phyloP scores from a whole-genome alignment of 1,284 basidiomycete species.

The Puccinia triticina region DNA sequence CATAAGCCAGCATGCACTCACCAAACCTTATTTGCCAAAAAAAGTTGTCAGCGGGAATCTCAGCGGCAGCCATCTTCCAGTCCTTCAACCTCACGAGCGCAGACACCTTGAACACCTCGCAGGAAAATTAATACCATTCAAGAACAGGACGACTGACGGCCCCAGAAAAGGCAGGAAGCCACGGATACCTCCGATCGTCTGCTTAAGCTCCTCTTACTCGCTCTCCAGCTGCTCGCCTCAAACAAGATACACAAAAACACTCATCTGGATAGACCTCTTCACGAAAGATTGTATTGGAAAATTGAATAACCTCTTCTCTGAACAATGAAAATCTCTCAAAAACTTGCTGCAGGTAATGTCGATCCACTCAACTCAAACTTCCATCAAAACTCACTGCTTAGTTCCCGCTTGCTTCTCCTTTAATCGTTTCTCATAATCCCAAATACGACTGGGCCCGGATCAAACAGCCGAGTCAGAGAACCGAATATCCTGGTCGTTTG shows the following conservation, averaged over 20 bases:
- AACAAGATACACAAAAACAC: no score
- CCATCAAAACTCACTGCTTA: neutral
- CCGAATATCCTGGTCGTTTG: slow-evolving; percentile 88
- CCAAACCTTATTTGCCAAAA: neutral
- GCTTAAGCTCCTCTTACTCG: no score
- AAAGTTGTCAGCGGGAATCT: neutral
- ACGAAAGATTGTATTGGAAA: no score
- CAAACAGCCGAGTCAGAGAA: slow-evolving; percentile 64
- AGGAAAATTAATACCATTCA: slow-evolving; percentile 7
- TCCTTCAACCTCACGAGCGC: neutral
- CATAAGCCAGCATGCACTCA: neutral
- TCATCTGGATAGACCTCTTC: no score
- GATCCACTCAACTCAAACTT: neutral
- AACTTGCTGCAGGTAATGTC: slow-evolving; percentile 46
- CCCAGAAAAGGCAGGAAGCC: neutral
- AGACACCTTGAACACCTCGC: neutral
- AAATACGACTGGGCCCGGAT: no score
- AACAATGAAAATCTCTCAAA: slow-evolving; percentile 50
- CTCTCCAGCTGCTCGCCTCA: no score
- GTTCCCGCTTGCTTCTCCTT: neutral
- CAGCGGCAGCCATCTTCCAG: neutral
- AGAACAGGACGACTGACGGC: neutral
- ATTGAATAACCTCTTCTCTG: neutral
- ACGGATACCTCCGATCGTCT: no score
- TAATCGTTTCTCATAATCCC: no score